Percentiles rank a stretch among this genome's conserved stretches.
Conservation (phyloP, 192 early-diverging fungal genomes). For the Entomortierella chlamydospora region DNA sequence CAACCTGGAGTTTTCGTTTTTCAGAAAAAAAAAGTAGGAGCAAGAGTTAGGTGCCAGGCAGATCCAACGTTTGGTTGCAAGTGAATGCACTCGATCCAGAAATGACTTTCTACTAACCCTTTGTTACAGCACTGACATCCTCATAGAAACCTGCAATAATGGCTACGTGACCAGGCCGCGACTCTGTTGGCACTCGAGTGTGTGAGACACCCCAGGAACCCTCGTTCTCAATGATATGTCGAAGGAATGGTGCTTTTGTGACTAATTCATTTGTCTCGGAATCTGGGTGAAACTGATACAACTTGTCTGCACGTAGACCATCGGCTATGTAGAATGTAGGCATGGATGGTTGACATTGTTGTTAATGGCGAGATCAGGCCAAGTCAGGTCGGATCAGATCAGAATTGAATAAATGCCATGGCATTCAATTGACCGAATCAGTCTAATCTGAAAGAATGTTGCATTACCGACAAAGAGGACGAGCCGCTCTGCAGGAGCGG, state of each 20-base stretch:
- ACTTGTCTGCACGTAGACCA: slow-evolving; percentile 92
- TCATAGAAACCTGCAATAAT: slow-evolving; percentile 98
- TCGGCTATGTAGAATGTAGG: slow-evolving; percentile 70
- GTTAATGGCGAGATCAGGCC: neutral
- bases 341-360: neutral
- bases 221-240: slow-evolving; percentile 66
- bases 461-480: slow-evolving; percentile 84
- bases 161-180: slow-evolving; percentile 96
- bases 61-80: neutral
- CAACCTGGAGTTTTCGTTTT: slow-evolving; percentile 71
- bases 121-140: slow-evolving; percentile 97
- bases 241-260: slow-evolving; percentile 69
- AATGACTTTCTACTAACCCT: slow-evolving; percentile 62
- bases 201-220: slow-evolving; percentile 88
- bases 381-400: neutral
- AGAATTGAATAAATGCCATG: too few species aligned
- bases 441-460: too few species aligned
- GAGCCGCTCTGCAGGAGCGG: slow-evolving; percentile 86
- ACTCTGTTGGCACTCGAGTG: slow-evolving; percentile 96
- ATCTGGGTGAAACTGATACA: slow-evolving; percentile 82
- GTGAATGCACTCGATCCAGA: neutral
- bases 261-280: slow-evolving; percentile 48
- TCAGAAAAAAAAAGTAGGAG: neutral
- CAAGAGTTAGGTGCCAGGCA: neutral
- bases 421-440: neutral